Base-by-base conservation (phyloP, 306 rosid species). In the Trichosanthes truncata region DNA sequence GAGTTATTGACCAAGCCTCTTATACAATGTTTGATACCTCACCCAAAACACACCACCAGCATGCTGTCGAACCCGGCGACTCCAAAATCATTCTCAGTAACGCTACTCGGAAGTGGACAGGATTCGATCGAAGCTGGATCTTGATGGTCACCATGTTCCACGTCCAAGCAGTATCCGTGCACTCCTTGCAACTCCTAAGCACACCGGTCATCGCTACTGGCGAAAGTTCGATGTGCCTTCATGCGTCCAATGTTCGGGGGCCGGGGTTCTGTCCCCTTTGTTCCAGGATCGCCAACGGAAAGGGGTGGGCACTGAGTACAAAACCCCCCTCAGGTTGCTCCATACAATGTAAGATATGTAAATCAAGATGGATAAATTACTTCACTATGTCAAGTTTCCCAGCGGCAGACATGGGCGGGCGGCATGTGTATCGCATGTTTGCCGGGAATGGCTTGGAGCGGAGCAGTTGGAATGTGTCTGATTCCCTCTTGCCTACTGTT, bases 211-310 rank as follows among this genome's bases (percentile, higher is more conserved):
- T 84, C 90, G 83, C 49, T 85, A 90, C 68, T 96, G 99, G 99
- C 94, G 98, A 35, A 91, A 81, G 80, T 93, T 96, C 82, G 99
- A 96, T 31, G 77, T 76, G 81, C 94, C 61, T 41, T 93, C 83
- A 96, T 96, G 99, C 97, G 98, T 25, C 99, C 99, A 12, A 86
- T 93, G 78, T 96, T 96, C 61, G 99, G 99, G 7, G 99, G 99
- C 61, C 89, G 99, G 79, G 98, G 97, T 76, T 93, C 91, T 84
- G 98, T 93, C 87, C 97, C 93, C 3, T 87, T 84, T 49, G 91
- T 36, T 74, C 94, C 96, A 10, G 83, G 87, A 46, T 84, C 96
- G 0, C 92, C 96, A 35, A 87, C 93, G 4, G 91, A 87, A 46
- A 77, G 81, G 59, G 59, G 80, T 48, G 65, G 86, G 89, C 89